Conservation (phyloP, 2,329 filamentous ascomycete species). For the Fusarium hainanense region DNA sequence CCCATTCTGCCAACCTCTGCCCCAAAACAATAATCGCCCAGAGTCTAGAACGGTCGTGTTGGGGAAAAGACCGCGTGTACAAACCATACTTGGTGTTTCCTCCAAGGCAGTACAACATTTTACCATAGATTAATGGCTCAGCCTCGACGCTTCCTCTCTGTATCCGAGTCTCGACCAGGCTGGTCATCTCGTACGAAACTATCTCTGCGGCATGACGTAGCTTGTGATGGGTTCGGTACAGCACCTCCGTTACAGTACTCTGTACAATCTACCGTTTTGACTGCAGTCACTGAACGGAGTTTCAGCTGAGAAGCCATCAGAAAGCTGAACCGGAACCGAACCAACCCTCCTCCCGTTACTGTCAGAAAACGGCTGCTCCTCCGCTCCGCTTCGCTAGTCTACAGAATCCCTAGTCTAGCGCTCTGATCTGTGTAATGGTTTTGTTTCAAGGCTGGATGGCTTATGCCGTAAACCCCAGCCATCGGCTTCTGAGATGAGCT, state of each 20-base stretch:
- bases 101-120: neutral
- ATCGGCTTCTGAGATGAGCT: slow-evolving; percentile 3
- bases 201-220: slow-evolving; percentile 40
- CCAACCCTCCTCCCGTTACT: slow-evolving; percentile 13
- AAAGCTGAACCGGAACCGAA: slow-evolving; percentile 22
- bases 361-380: slow-evolving; percentile 20
- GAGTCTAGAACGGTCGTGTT: slow-evolving; percentile 28
- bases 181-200: slow-evolving; percentile 3
- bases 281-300: slow-evolving; percentile 10
- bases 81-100: neutral
- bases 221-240: slow-evolving; percentile 6
- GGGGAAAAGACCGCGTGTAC: neutral
- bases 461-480: slow-evolving; percentile 11
- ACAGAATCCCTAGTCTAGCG: slow-evolving; percentile 12
- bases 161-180: slow-evolving; percentile 23
- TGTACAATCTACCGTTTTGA: slow-evolving; percentile 14
- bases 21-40: neutral
- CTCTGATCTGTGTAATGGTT: slow-evolving; percentile 7
- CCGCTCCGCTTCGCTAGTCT: neutral
- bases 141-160: neutral
- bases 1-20: slow-evolving; percentile 7
- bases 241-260: neutral
- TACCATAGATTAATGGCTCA: neutral
- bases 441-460: slow-evolving; percentile 32
- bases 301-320: slow-evolving; percentile 17